Base-by-base conservation (phyloP, 495 filamentous ascomycete genomes). In the Hypoxylon cercidicola region DNA sequence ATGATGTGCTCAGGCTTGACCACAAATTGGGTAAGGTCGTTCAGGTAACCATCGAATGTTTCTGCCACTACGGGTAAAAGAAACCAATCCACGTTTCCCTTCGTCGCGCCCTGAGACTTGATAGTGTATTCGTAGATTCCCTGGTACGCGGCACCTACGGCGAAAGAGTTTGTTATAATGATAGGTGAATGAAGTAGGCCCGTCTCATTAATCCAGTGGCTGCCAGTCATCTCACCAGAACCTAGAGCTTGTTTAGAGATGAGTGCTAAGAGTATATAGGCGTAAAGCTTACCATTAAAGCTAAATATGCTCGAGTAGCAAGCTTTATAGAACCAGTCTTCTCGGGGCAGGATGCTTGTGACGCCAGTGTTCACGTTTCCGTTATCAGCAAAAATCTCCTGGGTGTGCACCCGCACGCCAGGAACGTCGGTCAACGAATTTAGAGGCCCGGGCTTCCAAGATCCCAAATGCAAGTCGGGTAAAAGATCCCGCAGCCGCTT, bases 341-440 rank as follows among this genome's bases (percentile, higher is more conserved):
- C 28, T 19, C 82, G 80, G 6, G 83, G 81, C 15, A 84, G 70
- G 60, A 85, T 81, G 45, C 74, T 74, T 12, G 83, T 86, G 4
- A 86, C 72, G 32, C 83, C 82, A 1, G 81, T 85, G 56, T 80
- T 81, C 51, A 81, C 75, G 32, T 67, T 66, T 11, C 66, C 71
- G 25, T 70, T 45, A n/a, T 74, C 46, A 28, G 67, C 51, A 60
- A 77, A 72, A 59, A 82, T 75, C 32, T 75, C 74, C 65, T 84
- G 69, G 7, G 78, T 82, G 70, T 82, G 72, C 28, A 82, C 78
- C 8, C 76, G 72, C 1, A 84, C 80, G 4, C 80, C 80, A 34
- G 78, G 75, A 18, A 85, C 75, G 66, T 85, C 82, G 39, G 81
- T 83, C 32, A 84, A 64, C 55, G 76, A 78, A 71, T 85, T 84